Evolutionary conservation across 78 protist species (phyloP).

Genomic region (Dictyostelium capitatum): DNA sequence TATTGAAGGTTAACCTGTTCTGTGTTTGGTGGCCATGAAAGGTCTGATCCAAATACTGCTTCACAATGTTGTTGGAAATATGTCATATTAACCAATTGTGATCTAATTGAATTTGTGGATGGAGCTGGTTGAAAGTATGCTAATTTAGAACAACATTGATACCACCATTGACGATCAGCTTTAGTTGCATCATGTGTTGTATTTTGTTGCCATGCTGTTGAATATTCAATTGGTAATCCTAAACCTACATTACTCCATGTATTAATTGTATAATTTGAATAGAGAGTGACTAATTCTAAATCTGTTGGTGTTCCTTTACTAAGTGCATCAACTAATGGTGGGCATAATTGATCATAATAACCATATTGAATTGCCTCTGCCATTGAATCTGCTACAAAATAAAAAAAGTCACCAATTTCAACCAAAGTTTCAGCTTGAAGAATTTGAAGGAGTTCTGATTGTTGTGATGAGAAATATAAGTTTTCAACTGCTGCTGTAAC

Average conservation of each 20-base stretch:
- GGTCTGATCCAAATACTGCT: conserved; percentile 50
- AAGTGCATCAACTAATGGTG: conserved; percentile 45
- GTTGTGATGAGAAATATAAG: neutral
- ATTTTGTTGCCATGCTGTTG: conserved; percentile 67
- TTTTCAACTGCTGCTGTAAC: conserved; percentile 22
- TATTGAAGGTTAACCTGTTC: conserved; percentile 38
- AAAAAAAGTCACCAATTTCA: conserved; percentile 71
- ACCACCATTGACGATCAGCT: conserved; percentile 81
- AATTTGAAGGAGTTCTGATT: neutral
- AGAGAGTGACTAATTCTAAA: conserved; percentile 4
- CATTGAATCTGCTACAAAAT: conserved; percentile 37
- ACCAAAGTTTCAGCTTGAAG: conserved; percentile 40
- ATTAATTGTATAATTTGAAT: conserved; percentile 58
- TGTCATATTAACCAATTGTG: conserved; percentile 49
- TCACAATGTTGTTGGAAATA: conserved; percentile 51
- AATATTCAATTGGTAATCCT: conserved; percentile 66
- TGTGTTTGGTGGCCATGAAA: conserved; percentile 44
- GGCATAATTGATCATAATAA: conserved; percentile 21
- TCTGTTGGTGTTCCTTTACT: neutral
- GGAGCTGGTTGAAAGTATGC: conserved; percentile 78
- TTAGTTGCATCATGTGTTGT: conserved; percentile 34
- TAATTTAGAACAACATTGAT: conserved; percentile 39
- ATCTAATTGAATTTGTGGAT: conserved; percentile 23
- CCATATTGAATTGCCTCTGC: conserved; percentile 75
- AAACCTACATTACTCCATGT: conserved; percentile 23